These are phyloP conservation scores for Dalbergia cultrata DNA, from an alignment of 306 rosid species.

Conservation along the genomic window DNA sequence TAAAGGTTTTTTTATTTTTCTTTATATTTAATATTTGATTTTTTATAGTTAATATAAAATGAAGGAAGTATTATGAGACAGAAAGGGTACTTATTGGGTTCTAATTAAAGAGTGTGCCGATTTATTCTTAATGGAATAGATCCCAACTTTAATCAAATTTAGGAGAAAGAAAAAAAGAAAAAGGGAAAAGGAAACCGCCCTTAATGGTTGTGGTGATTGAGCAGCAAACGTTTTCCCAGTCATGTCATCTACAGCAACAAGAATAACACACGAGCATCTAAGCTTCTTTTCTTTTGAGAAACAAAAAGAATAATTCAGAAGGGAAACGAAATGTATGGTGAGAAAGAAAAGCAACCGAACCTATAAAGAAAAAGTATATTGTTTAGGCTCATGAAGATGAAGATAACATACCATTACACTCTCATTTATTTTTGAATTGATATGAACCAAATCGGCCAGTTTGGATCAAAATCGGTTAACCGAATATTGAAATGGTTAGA, in stretches of 20 bases:
- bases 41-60: too few relatives aligned
- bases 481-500: too few relatives aligned
- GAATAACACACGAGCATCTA: slow-evolving; percentile 36
- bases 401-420: too few relatives aligned
- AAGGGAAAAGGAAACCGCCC: neutral
- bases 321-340: neutral
- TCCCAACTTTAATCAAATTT: slow-evolving; percentile 25
- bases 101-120: slow-evolving; percentile 23
- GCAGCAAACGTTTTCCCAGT: slow-evolving; percentile 45
- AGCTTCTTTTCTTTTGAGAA: slow-evolving; percentile 36
- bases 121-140: slow-evolving; percentile 35
- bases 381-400: too few relatives aligned
- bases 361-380: slow-evolving; percentile 11
- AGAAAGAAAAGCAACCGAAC: slow-evolving; percentile 29
- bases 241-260: slow-evolving; percentile 43
- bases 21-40: too few relatives aligned
- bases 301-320: slow-evolving; percentile 30
- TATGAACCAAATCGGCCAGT: too few relatives aligned
- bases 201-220: slow-evolving; percentile 34
- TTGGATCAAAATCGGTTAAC: too few relatives aligned
- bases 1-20: too few relatives aligned
- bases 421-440: too few relatives aligned
- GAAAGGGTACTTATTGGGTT: neutral
- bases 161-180: neutral
- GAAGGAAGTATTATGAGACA: too few relatives aligned